These are phyloP conservation scores for Myxozyma mucilagina DNA, from an alignment of 805 yeast species.

Conservation along the genomic window DNA sequence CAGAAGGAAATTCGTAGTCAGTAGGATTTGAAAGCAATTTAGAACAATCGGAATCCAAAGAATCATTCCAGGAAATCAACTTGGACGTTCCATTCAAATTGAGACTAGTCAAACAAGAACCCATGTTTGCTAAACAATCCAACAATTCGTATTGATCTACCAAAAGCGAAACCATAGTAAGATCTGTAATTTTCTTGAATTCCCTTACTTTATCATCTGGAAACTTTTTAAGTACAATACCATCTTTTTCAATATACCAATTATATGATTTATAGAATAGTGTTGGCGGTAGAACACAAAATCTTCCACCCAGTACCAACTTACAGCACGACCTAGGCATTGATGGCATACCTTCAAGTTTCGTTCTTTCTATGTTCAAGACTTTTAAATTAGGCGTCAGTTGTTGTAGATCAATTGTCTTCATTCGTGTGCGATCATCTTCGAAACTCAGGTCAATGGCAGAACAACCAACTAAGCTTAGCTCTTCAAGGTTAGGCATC, in stretches of 20 bases:
- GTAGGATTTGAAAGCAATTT: background rate
- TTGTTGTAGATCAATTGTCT: background rate
- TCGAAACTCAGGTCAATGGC: background rate
- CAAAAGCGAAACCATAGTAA: background rate
- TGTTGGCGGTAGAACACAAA: background rate
- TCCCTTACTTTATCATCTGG: background rate
- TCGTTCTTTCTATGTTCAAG: background rate
- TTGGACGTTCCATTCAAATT: conserved; percentile 4
- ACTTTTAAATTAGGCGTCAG: background rate
- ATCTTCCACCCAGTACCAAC: background rate
- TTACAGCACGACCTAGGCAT: background rate
- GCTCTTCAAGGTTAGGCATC: background rate
- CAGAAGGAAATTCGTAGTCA: background rate
- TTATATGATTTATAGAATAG: background rate
- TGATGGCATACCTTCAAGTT: background rate
- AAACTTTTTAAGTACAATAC: background rate
- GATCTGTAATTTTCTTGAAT: background rate
- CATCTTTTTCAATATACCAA: background rate
- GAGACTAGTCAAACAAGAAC: background rate
- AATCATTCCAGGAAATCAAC: background rate
- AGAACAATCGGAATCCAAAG: background rate
- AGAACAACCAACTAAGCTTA: background rate
- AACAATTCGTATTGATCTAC: background rate
- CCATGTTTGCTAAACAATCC: background rate
- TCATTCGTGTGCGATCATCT: background rate